Percentiles rank a stretch among this genome's conserved stretches.
These are phyloP conservation scores for Arthroderma sp. DNA, from an alignment of 2,329 filamentous ascomycete genomes.

Conservation along the genomic window DNA sequence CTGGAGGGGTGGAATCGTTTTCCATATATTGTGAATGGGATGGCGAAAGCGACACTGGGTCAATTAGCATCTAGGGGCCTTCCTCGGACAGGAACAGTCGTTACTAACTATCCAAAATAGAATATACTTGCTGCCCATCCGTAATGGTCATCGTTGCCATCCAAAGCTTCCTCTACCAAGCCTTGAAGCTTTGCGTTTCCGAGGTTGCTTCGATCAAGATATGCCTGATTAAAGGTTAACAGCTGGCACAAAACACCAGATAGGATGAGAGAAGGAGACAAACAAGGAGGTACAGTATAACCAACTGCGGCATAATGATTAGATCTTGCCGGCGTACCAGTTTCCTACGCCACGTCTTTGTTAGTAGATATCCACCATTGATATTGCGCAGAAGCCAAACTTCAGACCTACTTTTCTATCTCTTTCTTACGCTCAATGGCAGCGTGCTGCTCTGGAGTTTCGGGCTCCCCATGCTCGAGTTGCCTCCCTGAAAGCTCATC, in stretches of 20 bases:
- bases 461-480: not conserved
- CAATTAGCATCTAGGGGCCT: not conserved
- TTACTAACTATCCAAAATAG: conserved; percentile 11
- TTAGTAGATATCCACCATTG: not conserved
- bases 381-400: not conserved
- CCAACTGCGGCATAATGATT: conserved; percentile 11
- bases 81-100: not conserved
- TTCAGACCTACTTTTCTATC: conserved; percentile 6
- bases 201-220: conserved; percentile 10
- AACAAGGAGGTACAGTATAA: conserved; percentile 8
- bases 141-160: conserved; percentile 7
- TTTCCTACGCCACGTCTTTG: conserved; percentile 2
- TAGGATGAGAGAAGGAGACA: not conserved
- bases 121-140: conserved; percentile 11
- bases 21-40: conserved; percentile 9
- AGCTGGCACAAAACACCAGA: not conserved
- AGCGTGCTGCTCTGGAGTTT: not conserved
- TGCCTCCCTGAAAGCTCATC: not conserved
- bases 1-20: conserved; percentile 10
- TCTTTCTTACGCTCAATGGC: conserved; percentile 1
- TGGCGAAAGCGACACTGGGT: conserved; percentile 7
- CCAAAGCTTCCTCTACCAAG: conserved; percentile 6
- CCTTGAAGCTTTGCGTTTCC: conserved; percentile 11
- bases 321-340: conserved; percentile 10
- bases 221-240: conserved; percentile 6